phyloP scores from a whole-genome alignment of 2,329 filamentous ascomycete species.

The Paradendryphiella salina region DNA sequence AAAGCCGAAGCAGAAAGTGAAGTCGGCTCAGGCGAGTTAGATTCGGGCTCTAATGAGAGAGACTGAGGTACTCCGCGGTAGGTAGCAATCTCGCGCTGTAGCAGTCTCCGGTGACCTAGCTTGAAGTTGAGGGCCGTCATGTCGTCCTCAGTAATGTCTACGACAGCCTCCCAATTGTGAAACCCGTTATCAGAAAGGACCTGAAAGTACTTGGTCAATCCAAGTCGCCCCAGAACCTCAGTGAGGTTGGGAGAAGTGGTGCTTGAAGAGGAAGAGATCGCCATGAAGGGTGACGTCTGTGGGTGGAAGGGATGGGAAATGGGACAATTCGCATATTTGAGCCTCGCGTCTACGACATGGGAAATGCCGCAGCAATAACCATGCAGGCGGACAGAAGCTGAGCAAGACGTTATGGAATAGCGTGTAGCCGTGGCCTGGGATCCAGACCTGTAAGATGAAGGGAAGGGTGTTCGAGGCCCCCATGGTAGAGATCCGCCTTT shows the following conservation, averaged over 20 bases:
- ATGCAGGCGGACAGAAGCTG: conserved; percentile 8
- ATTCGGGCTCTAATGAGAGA: conserved; percentile 32
- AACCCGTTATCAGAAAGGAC: conserved; percentile 44
- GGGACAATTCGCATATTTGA: conserved; percentile 20
- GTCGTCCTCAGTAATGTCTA: conserved; percentile 49
- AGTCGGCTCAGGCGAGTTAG: conserved; percentile 20
- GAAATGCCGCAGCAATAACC: conserved; percentile 6
- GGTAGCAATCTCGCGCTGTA: conserved; percentile 49
- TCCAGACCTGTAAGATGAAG: conserved; percentile 18
- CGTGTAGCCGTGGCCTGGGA: conserved; percentile 19
- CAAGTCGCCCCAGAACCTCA: conserved; percentile 39
- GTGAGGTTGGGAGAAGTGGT: conserved; percentile 27
- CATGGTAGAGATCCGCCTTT: conserved; percentile 10
- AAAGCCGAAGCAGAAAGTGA: conserved; percentile 38
- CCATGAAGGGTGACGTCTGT: conserved; percentile 28
- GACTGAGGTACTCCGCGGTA: conserved; percentile 39
- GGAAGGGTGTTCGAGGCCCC: conserved; percentile 22
- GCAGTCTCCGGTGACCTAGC: conserved; percentile 44
- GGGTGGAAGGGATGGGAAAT: conserved; percentile 16
- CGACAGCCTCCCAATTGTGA: conserved; percentile 44
- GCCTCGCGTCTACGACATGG: conserved; percentile 5
- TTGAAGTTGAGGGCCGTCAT: conserved; percentile 45
- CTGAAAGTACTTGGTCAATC: conserved; percentile 35
- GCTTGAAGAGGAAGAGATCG: conserved; percentile 32
- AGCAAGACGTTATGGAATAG: conserved; percentile 11